These are phyloP conservation scores for Bimuria novae-zelandiae DNA, from an alignment of 2,329 filamentous ascomycete species.

Conservation along the genomic window DNA sequence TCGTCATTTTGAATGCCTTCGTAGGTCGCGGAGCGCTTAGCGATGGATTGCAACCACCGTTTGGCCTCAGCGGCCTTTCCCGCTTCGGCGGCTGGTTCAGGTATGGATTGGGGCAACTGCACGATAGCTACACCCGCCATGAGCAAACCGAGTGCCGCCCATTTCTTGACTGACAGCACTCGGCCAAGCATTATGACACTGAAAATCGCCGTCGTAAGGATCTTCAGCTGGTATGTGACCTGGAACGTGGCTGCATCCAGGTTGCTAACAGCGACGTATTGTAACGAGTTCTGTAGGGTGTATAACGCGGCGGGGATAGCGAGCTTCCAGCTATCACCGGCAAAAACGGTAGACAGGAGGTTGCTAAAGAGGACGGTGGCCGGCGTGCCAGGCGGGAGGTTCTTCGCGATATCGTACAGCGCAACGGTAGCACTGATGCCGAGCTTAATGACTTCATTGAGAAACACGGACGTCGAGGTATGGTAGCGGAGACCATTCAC, in stretches of 20 bases:
- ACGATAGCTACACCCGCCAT: slow-evolving; percentile 84
- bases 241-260: slow-evolving; percentile 92
- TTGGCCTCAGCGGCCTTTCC: slow-evolving; percentile 57
- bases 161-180: slow-evolving; percentile 72
- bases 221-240: slow-evolving; percentile 92
- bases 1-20: slow-evolving; percentile 77
- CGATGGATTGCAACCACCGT: slow-evolving; percentile 48
- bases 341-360: slow-evolving; percentile 80
- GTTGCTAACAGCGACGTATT: slow-evolving; percentile 90
- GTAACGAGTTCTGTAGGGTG: slow-evolving; percentile 89
- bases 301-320: slow-evolving; percentile 87
- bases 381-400: slow-evolving; percentile 76
- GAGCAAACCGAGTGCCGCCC: slow-evolving; percentile 78
- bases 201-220: slow-evolving; percentile 86
- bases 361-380: slow-evolving; percentile 79
- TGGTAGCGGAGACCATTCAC: slow-evolving; percentile 85
- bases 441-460: slow-evolving; percentile 91
- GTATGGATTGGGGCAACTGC: slow-evolving; percentile 70
- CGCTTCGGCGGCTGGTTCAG: slow-evolving; percentile 62
- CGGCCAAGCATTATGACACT: slow-evolving; percentile 77
- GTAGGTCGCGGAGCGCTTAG: slow-evolving; percentile 78
- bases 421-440: slow-evolving; percentile 84
- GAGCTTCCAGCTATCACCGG: slow-evolving; percentile 91
- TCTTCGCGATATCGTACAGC: slow-evolving; percentile 82
- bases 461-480: slow-evolving; percentile 89